These are phyloP conservation scores for Lipomyces yamadae DNA, from an alignment of 805 yeast genomes.

Conservation along the genomic window DNA sequence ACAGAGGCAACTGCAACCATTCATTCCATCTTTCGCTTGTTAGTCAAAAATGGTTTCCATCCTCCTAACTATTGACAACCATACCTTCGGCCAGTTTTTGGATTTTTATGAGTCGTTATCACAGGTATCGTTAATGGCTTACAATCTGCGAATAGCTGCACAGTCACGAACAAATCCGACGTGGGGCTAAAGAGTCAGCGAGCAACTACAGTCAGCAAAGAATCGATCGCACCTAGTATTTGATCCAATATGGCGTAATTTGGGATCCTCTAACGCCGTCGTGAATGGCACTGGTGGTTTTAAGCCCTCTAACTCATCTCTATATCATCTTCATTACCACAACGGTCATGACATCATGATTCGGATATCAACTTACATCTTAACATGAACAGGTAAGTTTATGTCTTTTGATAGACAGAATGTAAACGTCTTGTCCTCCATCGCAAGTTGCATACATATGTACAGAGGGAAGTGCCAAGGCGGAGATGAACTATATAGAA, in stretches of 20 bases:
- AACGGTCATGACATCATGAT: neutral
- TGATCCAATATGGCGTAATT: conserved; percentile 50
- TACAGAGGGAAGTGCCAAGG: neutral
- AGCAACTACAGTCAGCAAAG: neutral
- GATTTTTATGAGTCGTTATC: conserved; percentile 56
- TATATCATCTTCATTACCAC: conserved; percentile 18
- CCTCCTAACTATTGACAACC: neutral
- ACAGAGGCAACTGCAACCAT: conserved; percentile 74
- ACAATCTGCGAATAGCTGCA: conserved; percentile 52
- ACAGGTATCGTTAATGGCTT: conserved; percentile 57
- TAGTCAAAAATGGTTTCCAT: neutral
- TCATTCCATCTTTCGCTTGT: conserved; percentile 63
- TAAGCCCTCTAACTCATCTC: conserved; percentile 53
- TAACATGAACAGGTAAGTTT: conserved; percentile 55
- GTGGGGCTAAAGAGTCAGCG: conserved; percentile 29
- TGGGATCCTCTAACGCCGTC: conserved; percentile 55
- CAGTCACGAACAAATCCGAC: conserved; percentile 52
- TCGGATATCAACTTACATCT: conserved; percentile 44
- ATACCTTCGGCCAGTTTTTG: conserved; percentile 43
- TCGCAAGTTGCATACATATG: conserved; percentile 17
- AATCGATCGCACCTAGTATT: conserved; percentile 43
- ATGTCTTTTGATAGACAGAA: conserved; percentile 64
- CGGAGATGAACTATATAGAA: neutral
- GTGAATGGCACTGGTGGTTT: conserved; percentile 52
- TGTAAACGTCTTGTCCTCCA: conserved; percentile 53